Base-by-base conservation (phyloP, 441 rosid genomes). In the Lepidium campestre region DNA sequence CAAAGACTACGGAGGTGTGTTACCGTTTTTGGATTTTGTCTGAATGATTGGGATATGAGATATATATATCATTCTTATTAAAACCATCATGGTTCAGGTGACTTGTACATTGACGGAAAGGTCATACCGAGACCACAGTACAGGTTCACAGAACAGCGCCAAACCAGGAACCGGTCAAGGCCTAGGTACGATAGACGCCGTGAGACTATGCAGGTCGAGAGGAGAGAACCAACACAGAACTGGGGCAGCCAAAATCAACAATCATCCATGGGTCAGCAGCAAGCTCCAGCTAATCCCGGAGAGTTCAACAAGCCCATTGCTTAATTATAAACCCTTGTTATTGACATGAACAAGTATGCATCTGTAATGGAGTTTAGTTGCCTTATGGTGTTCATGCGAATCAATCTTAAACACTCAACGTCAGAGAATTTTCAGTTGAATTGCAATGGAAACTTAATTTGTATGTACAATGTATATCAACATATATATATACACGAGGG, bases 1-100 rank as follows among this genome's bases (percentile, higher is more conserved):
- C 82, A 93, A 89, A 73, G 97, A 93, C 70, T 93, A 93, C 73
- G 99, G 97, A 82, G 99, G 99, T 89, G 36, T 18, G 85, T 73
- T 29, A 20, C 54, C n/a, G 31, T 11, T 42, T 27, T 34, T 10
- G n/a, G 25, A 52, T 15, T 18, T 19, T 7, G 7, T 44, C 41
- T 44, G 48, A 34, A 34, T 35, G 9, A 10, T 65, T 60, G 25
- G 7, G 39, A n/a, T 20, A 23, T 10, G 56, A 41, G 39, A 31
- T 63, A 29, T 29, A 7, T 29, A 7, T 29, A 13, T 40, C 19
- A 18, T 7, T 47, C 15, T 29, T 7, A 13, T 29, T 42, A 50
- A 25, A 71, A 29, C 12, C 6, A 20, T 4, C 11, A 29, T 37
- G n/a, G 66, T 57, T 52, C 67, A 93, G 96, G 99, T 55, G 99